Evolutionary conservation across 495 filamentous ascomycete species (phyloP), one percentile per base, ranked within the genome.

Genomic region (Penicillium crystallinum): DNA sequence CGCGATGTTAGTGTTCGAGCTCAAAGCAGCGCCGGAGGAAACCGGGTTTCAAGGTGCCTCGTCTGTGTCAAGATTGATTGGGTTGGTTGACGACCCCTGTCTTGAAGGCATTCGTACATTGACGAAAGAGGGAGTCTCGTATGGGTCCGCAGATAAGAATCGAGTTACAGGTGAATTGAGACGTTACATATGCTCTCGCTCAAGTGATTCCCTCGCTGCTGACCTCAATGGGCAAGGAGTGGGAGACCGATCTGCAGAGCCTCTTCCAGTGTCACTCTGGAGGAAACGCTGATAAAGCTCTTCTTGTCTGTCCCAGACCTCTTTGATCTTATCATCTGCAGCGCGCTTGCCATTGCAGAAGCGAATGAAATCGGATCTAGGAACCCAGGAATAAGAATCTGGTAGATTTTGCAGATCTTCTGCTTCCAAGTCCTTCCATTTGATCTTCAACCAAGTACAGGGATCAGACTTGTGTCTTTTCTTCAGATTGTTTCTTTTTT

Each of bases 401-500:
- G 14, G 38, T 12, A 27, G 25, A 30, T 25, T 23, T 23, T 14
- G 6, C 6, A 17, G 19, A 42, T 42, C 39, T 27, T 42, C 19
- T 27, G 21, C 1, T 17, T 22, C 27, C 21, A 42, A 10, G 39
- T 42, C 12, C 39, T 27, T 42, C 39, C 39, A 42, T 42, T 42
- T 44, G 4, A 44, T 44, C 22, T 44, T 44, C 41, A 44, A 17
- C 41, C 25, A 44, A 44, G 25, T 29, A 30, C 23, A 44, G 2
- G 41, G 41, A 44, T 44, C 23, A 31, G 41, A 44, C 41, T 44
- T 44, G 12, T 44, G 30, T 30, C 23, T 30, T 44, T 44, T 44
- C 6, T 44, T 44, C 17, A 15, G 41, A 44, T 41, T 25, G 6
- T 41, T 44, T 29, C 21, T 27, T 44, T 44, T 7, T 44, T 44